Base-by-base conservation (phyloP, 345 rosid species). In the Leavenworthia alabamica region DNA sequence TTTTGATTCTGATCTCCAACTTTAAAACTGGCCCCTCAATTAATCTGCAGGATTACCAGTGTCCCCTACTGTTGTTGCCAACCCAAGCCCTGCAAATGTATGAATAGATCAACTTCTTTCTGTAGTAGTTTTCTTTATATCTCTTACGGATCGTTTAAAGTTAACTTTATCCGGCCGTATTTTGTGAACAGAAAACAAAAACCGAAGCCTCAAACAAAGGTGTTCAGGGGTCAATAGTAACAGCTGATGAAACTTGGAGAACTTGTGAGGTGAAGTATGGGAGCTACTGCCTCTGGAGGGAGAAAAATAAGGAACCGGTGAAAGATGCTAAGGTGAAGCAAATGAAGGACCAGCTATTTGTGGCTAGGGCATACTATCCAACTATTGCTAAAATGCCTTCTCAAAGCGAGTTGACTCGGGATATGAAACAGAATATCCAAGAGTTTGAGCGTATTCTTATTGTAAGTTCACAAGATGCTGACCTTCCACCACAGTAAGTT, bases 251-350 rank as follows among this genome's bases (percentile, higher is more conserved):
- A 63, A 73, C 53, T 72, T 77, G 53, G 60, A 81, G 73, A 66
- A 66, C 58, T 47, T 93, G 99, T 76, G 96, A 93, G 71, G 42
- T 73, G 64, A 79, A 73, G 75, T 89, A 79, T 77, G 96, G 98
- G 56, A 85, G 96, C 78, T 93, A 93, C 79, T 93, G 99, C 82
- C 81, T 79, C 60, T 93, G 97, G 99, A 84, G 79, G 62, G 82
- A 74, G 64, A 81, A 89, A 74, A 86, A 89, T 77, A 87, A 74
- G 77, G 83, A 87, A 82, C 80, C 80, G 7, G 73, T 93, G 83
- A 89, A 82, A 75, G 99, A 93, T 76, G 62, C 69, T 40, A 77
- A 76, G 74, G 92, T 92, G 67, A 92, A 86, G 78, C 86, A 80
- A 76, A 72, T 92, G 77, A 92, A 89, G 78, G 99, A 89, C 70